Base-by-base conservation (phyloP, 2,329 filamentous ascomycete species). In the Zopfia rhizophila region DNA sequence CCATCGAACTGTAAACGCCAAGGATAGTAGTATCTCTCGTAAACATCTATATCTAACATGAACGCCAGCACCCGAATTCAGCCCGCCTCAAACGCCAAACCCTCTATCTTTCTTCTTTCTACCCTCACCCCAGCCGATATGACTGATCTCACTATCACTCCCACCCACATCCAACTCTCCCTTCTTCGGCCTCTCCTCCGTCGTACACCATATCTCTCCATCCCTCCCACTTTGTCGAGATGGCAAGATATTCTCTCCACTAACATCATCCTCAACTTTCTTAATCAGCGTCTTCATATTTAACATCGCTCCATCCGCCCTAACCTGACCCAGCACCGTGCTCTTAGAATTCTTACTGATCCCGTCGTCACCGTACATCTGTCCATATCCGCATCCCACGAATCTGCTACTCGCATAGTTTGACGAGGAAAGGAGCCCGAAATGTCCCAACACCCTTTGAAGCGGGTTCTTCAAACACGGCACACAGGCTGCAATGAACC, bases 401-500 rank as follows among this genome's bases (percentile, higher is more conserved):
- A n/a, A n/a, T n/a, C n/a, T n/a, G n/a, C n/a, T n/a, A n/a, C n/a
- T n/a, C n/a, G n/a, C n/a, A 31, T 49, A 54, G 10, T 43, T 45
- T 5, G 41, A 35, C 3, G 38, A 25, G 0, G 49, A 37, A 3
- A 32, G 44, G 29, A 57, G 29, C 13, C 50, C 50, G 33, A 53
- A 53, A 32, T 53, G 40, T 18, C 42, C 41, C 11, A 57, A 47
- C 7, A 38, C 44, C 17, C 31, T 45, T 19, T 60, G 48, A 38
- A 60, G 58, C 3, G 50, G 56, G 5, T 53, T 44, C 6, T 55
- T 54, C 21, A 66, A 47, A 30, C 51, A 58, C 2, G 56, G 58
- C 7, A 61, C 36, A 19, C 58, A 58, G 3, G 56, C 52, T 1
- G 54, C 56, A 7, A 56, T 51, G 29, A 61, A 51, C 14, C 47